phyloP scores from a whole-genome alignment of 345 rosid species.

The Laguncularia racemosa region DNA sequence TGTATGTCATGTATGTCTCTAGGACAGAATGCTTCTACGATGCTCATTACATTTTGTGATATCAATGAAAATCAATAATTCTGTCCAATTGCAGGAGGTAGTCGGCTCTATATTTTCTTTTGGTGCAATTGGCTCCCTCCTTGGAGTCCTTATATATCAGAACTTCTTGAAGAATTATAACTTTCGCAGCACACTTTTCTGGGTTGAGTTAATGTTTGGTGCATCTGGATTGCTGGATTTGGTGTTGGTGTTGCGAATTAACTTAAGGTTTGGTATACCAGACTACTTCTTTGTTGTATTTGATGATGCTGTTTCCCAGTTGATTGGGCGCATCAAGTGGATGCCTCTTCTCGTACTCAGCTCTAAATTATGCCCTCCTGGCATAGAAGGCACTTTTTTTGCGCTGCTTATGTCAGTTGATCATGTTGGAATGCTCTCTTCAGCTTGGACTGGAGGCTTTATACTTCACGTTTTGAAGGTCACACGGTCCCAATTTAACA shows the following conservation, averaged over 20 bases:
- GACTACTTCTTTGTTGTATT: constrained; percentile 60
- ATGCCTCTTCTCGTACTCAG: constrained; percentile 69
- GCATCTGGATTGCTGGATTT: constrained; percentile 64
- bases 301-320: constrained; percentile 41
- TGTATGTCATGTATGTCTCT: too few species aligned
- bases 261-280: constrained; percentile 53
- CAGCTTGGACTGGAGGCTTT: constrained; percentile 62
- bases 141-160: constrained; percentile 55
- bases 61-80: neutral
- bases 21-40: neutral
- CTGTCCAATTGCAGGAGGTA: constrained; percentile 36
- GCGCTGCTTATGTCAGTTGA: constrained; percentile 76
- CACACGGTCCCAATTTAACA: constrained; percentile 52
- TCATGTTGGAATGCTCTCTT: constrained; percentile 42
- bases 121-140: constrained; percentile 64
- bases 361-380: constrained; percentile 69
- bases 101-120: constrained; percentile 60
- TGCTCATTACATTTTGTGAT: neutral
- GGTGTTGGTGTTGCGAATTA: constrained; percentile 51
- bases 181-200: constrained; percentile 44
- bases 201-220: constrained; percentile 54
- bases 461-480: constrained; percentile 43
- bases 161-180: constrained; percentile 47
- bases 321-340: constrained; percentile 63
- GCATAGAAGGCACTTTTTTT: constrained; percentile 74